These are phyloP conservation scores for Colletotrichum sp. DNA, from an alignment of 2,329 filamentous ascomycete genomes.

Conservation along the genomic window DNA sequence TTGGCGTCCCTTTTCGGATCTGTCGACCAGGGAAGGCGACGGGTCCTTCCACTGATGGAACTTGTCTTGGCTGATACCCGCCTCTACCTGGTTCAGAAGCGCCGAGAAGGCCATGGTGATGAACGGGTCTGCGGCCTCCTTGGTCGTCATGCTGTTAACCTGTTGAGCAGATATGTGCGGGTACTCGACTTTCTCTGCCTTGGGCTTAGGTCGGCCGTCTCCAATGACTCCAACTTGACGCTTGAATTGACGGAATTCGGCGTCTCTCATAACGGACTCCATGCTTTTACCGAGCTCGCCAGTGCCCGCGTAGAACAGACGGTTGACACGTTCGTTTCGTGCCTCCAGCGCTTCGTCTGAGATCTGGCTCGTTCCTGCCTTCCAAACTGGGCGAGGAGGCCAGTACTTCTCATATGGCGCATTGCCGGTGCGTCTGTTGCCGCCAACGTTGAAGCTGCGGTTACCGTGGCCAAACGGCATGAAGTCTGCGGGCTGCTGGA, in stretches of 20 bases:
- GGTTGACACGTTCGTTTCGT: conserved; percentile 34
- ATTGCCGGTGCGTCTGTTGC: conserved; percentile 26
- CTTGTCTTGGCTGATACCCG: neutral
- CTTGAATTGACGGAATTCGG: conserved; percentile 29
- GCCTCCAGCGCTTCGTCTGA: conserved; percentile 26
- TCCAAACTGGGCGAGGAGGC: conserved; percentile 3
- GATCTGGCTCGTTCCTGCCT: conserved; percentile 23
- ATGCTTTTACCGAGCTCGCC: conserved; percentile 38
- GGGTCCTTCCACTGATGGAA: conserved; percentile 7
- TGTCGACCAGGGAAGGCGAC: neutral
- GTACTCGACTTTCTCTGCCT: conserved; percentile 27
- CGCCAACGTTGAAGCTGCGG: conserved; percentile 23
- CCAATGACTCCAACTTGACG: conserved; percentile 41
- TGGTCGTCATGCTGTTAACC: conserved; percentile 39
- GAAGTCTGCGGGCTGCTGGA: conserved; percentile 27
- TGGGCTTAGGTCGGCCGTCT: conserved; percentile 35
- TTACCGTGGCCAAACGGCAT: neutral
- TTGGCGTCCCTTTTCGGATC: neutral
- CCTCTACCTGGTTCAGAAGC: conserved; percentile 24
- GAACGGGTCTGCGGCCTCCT: conserved; percentile 45
- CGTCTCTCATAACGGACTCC: conserved; percentile 33
- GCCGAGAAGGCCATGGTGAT: conserved; percentile 45
- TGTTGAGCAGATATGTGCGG: conserved; percentile 38
- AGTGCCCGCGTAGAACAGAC: conserved; percentile 44
- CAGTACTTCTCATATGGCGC: conserved; percentile 18